Conservation (phyloP, 75 land plant species). For the Adiantum capillusveneris region DNA sequence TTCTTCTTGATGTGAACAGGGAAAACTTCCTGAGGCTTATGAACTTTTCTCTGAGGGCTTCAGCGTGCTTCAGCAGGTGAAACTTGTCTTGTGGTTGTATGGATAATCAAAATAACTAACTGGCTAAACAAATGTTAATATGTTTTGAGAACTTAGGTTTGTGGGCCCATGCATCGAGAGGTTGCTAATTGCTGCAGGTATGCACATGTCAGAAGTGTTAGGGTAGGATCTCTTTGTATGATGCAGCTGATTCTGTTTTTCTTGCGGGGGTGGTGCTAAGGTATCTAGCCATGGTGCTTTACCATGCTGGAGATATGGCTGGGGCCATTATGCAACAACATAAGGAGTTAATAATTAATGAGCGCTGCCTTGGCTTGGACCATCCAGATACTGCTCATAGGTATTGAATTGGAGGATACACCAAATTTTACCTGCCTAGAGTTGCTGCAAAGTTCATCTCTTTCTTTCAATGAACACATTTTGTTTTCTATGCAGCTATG, state of each 20-base stretch:
- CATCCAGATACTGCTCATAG: conserved; percentile 99
- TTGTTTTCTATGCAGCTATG: conserved; percentile 58
- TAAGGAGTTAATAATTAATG: conserved; percentile 96
- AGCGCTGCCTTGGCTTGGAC: conserved; percentile 90
- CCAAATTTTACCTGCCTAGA: background rate
- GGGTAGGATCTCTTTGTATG: no score
- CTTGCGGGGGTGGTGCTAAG: conserved; percentile 45
- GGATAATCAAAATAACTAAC: background rate
- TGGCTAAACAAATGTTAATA: no score
- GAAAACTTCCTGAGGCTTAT: conserved; percentile 89
- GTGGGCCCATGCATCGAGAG: conserved; percentile 99
- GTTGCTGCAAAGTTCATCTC: no score
- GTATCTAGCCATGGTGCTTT: conserved; percentile 97
- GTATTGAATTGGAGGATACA: conserved; percentile 8
- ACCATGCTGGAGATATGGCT: conserved; percentile 98
- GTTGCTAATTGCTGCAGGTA: conserved; percentile 97
- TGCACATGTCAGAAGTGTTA: no score
- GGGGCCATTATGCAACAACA: conserved; percentile 99
- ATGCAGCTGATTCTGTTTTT: no score
- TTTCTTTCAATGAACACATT: background rate
- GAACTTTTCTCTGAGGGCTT: conserved; percentile 87
- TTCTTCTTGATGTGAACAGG: no score
- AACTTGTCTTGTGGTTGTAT: no score
- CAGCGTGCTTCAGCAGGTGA: conserved; percentile 84
- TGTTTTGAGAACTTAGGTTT: conserved; percentile 88